Evolutionary conservation across 805 yeast genomes (phyloP).

Genomic region (Candida saitoana): DNA sequence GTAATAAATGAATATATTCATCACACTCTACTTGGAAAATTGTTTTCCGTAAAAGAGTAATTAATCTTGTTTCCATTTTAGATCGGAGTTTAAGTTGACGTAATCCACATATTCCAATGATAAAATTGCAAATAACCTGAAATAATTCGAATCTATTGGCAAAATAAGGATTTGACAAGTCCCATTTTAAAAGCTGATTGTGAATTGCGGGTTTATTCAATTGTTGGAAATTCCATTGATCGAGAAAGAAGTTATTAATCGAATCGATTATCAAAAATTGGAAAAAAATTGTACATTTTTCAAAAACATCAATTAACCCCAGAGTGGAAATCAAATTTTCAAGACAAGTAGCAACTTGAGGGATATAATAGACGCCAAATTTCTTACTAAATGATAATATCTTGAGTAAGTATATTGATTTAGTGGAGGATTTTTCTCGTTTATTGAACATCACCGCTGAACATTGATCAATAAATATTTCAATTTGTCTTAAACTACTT

Average conservation of each 20-base stretch:
- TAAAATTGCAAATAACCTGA: constrained; percentile 31
- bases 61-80: constrained; percentile 14
- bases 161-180: constrained; percentile 24
- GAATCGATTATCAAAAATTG: constrained; percentile 36
- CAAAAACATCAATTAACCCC: constrained; percentile 25
- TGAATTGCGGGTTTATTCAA: constrained; percentile 14
- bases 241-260: constrained; percentile 12
- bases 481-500: background rate
- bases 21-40: constrained; percentile 16
- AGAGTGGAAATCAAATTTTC: constrained; percentile 40
- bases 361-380: constrained; percentile 30
- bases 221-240: constrained; percentile 8
- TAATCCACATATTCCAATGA: constrained; percentile 21
- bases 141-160: constrained; percentile 26
- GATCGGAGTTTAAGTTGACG: constrained; percentile 3
- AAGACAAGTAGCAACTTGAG: constrained; percentile 34
- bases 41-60: constrained; percentile 15
- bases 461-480: background rate
- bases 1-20: constrained; percentile 28
- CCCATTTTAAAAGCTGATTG: constrained; percentile 29
- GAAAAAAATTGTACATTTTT: constrained; percentile 14
- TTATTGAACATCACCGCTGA: background rate
- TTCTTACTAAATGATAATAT: constrained; percentile 22
- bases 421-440: background rate
- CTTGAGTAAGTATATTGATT: constrained; percentile 9